Evolutionary conservation across 352 stramenopile species (phyloP).

Genomic region (Phytophthora fragariaefolia): DNA sequence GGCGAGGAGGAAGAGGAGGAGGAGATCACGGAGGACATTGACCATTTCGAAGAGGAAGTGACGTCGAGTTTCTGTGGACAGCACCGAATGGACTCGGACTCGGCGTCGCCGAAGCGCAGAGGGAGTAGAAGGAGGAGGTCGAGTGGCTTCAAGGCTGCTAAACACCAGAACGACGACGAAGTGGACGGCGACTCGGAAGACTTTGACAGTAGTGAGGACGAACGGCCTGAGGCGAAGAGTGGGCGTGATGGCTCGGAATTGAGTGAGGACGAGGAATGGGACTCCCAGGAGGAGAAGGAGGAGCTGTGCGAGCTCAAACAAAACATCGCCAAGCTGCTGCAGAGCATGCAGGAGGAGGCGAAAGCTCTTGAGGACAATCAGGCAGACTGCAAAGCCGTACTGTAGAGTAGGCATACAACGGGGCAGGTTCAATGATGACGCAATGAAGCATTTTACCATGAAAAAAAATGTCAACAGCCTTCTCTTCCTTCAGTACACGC

Average conservation of each 20-base stretch:
- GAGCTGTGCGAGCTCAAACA: conserved; percentile 67
- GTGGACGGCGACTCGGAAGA: conserved; percentile 28
- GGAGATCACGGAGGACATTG: conserved; percentile 76
- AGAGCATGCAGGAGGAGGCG: conserved; percentile 64
- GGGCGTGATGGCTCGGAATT: conserved; percentile 1
- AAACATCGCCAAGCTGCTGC: conserved; percentile 68
- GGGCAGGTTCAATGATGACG: neutral
- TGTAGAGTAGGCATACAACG: conserved; percentile 5
- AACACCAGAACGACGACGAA: conserved; percentile 45
- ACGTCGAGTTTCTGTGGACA: conserved; percentile 1
- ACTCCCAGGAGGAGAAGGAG: conserved; percentile 64
- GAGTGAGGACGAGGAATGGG: conserved; percentile 39
- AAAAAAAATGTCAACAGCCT: conserved; percentile 10
- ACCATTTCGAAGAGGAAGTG: conserved; percentile 47
- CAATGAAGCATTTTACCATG: conserved; percentile 21
- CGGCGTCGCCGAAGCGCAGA: conserved; percentile 43
- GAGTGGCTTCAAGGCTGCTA: conserved; percentile 31
- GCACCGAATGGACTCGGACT: conserved; percentile 21
- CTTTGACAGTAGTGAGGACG: conserved; percentile 32
- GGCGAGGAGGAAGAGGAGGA: conserved; percentile 49
- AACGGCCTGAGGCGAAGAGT: conserved; percentile 29
- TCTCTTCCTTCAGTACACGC: conserved; percentile 2
- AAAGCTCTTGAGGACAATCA: conserved; percentile 53
- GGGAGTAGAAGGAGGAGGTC: conserved; percentile 14
- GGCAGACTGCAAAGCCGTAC: conserved; percentile 29